A percentile compares a stretch with the other conserved stretches of the same genome.
Conservation (phyloP, 345 rosid species). For the Arabidopsis thaliana region TAIR10.1 NC_003076.8:25630501-25631000, state of each 20-base stretch:
- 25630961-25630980: slow-evolving; percentile 1
- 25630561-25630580: slow-evolving; percentile 83
- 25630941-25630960: not conserved
- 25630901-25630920: slow-evolving; percentile 44
- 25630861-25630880: slow-evolving; percentile 96
- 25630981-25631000: slow-evolving; percentile 10
- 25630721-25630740: not conserved
- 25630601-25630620: slow-evolving; percentile 90
- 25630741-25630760: not conserved
- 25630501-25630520: slow-evolving; percentile 30
- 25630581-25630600: slow-evolving; percentile 69
- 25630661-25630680: slow-evolving; percentile 67
- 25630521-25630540: slow-evolving; percentile 78
- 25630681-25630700: slow-evolving; percentile 49
- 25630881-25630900: slow-evolving; percentile 89
- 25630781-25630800: slow-evolving; percentile 57
- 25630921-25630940: slow-evolving; percentile 17
- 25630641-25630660: slow-evolving; percentile 79
- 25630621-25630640: slow-evolving; percentile 68
- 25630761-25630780: not conserved
- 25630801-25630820: slow-evolving; percentile 71
- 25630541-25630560: slow-evolving; percentile 92
- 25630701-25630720: slow-evolving; percentile 20
- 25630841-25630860: slow-evolving; percentile 83
- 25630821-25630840: slow-evolving; percentile 80